Base-by-base conservation (phyloP, 1,284 basidiomycete species). In the Cystobasidium sp. region DNA sequence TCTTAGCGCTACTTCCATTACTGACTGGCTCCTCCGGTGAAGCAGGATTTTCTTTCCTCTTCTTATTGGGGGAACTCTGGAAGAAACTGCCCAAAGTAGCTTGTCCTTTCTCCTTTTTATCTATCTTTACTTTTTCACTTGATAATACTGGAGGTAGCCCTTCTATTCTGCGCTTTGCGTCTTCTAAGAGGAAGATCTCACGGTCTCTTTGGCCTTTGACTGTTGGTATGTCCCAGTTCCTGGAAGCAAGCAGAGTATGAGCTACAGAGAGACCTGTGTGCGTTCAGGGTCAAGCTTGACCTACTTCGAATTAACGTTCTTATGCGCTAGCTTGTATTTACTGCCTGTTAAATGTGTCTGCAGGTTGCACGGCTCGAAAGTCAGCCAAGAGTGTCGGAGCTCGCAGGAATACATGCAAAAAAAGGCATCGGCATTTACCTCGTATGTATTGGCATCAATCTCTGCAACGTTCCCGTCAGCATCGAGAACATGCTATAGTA, bases 261-360 rank as follows among this genome's bases (percentile, higher is more conserved):
- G 52, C 44, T 20, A 22, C 41, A 4, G 14, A 41, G 22, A 8
- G 1, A 31, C 47, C 44, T 51, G 24, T 16, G 18, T 14, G 4
- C 2, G 7, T 5, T 22, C 31, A 31, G 2, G 31, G 5, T 2
- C 18, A 43, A 47, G 64, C 16, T 39, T 3, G n/a, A 58, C 53
- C 37, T 31, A 69, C 68, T 69, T 69, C 3, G 43, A 16, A n/a
- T 74, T 69, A 1, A 69, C 68, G 24, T 69, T 75, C 49, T 69
- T 75, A 39, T 75, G 74, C 6, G 67, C 52, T 10, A 75, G 61
- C 68, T 75, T 75, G 67, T 75, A 75, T 37, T 75, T 75, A 18
- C 66, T 61, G 18, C 71, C 71, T 16, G 59, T 44, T 20, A 72
- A 24, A 37, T 72, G 59, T 9, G 69, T 72, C 69, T 64, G 20